Evolutionary conservation across 2,329 filamentous ascomycete species (phyloP).

Genomic region (Stachybotrys elegans): DNA sequence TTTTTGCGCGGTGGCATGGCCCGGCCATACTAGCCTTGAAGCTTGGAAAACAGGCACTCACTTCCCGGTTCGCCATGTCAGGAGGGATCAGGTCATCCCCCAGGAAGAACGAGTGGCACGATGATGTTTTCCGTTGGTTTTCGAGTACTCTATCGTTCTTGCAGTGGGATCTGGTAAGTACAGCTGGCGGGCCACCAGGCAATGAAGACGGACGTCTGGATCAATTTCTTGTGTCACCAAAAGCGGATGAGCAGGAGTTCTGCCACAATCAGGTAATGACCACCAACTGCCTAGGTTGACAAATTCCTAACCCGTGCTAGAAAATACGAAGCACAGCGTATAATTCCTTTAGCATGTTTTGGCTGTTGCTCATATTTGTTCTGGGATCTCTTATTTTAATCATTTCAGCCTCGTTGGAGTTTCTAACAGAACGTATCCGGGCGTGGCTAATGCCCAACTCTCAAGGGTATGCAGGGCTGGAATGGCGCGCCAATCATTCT

Average conservation of each 20-base stretch:
- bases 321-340: not conserved
- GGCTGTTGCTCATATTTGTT: not conserved
- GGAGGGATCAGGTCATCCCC: not conserved
- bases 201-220: not conserved
- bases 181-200: not conserved
- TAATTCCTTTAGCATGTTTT: not conserved
- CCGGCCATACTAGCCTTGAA: not conserved
- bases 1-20: not conserved
- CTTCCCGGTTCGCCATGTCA: not conserved
- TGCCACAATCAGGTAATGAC: not conserved
- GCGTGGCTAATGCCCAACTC: not conserved
- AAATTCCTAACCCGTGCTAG: not conserved
- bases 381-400: not conserved
- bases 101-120: not conserved
- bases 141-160: not conserved
- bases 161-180: not conserved
- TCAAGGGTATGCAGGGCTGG: not conserved
- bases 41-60: not conserved
- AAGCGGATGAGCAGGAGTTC: not conserved
- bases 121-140: not conserved
- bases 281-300: not conserved
- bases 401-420: not conserved
- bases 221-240: not conserved
- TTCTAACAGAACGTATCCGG: not conserved
- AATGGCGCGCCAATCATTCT: not conserved